A percentile compares a stretch with the other conserved stretches of the same genome.
These are phyloP conservation scores for Thelephora ganbajun DNA, from an alignment of 768 basidiomycete species.

Conservation along the genomic window DNA sequence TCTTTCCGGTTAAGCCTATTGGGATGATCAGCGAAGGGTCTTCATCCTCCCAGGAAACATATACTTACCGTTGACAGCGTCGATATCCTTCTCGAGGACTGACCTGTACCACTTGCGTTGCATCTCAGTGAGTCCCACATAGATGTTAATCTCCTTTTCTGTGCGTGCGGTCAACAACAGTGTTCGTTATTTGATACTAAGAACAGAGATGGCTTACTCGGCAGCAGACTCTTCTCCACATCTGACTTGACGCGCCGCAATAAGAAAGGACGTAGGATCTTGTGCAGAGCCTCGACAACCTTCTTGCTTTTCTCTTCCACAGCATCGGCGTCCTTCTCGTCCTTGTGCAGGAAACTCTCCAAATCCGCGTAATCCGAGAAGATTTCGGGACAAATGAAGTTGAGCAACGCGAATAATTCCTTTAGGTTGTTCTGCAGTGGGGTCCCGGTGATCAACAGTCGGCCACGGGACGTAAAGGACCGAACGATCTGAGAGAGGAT, in stretches of 20 bases:
- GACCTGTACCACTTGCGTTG: conserved; percentile 97
- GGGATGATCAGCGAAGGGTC: background rate
- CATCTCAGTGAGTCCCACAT: conserved; percentile 94
- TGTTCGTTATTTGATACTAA: background rate
- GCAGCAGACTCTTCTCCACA: conserved; percentile 90
- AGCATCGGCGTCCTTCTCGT: conserved; percentile 45
- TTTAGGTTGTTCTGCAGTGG: conserved; percentile 95
- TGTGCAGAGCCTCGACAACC: conserved; percentile 93
- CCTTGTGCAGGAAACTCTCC: conserved; percentile 89
- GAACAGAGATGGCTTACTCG: conserved; percentile 37
- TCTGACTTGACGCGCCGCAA: conserved; percentile 90
- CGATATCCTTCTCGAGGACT: conserved; percentile 94
- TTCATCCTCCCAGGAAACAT: background rate
- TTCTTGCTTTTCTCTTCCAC: conserved; percentile 82
- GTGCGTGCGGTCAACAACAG: conserved; percentile 3
- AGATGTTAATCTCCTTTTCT: conserved; percentile 99
- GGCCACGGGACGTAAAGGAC: conserved; percentile 74
- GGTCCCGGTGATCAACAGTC: conserved; percentile 92
- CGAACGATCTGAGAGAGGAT: conserved; percentile 92
- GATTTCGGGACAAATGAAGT: conserved; percentile 95
- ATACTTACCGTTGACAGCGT: conserved; percentile 81
- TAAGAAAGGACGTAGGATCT: conserved; percentile 90
- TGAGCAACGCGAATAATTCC: conserved; percentile 83
- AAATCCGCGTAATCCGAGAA: conserved; percentile 86
- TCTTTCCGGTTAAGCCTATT: conserved; percentile 82